These are phyloP conservation scores for Mucor circinelloides DNA, from an alignment of 371 early-diverging fungal genomes.

Conservation along the genomic window DNA sequence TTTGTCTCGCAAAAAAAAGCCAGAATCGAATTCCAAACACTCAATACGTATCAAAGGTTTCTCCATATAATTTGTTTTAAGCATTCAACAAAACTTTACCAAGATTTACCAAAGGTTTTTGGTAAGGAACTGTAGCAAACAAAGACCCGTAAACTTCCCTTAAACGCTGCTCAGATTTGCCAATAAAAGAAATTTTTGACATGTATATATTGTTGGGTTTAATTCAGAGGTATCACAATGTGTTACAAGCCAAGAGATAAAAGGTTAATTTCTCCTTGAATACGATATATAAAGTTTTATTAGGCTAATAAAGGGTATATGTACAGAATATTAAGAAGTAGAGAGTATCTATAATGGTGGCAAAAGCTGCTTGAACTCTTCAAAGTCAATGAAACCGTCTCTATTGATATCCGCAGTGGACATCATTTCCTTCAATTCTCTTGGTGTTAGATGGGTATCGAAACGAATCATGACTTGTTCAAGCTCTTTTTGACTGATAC, in stretches of 20 bases:
- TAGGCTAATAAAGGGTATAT: neutral
- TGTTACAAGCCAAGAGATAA: neutral
- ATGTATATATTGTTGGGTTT: neutral
- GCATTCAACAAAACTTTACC: too few relatives aligned
- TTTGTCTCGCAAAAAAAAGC: too few relatives aligned
- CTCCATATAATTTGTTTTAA: too few relatives aligned
- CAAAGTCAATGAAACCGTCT: conserved; percentile 66
- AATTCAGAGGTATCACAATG: neutral
- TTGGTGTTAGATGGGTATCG: conserved; percentile 66
- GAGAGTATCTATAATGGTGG: conserved; percentile 18
- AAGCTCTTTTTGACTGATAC: conserved; percentile 70
- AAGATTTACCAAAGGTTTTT: too few relatives aligned
- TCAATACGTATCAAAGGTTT: too few relatives aligned
- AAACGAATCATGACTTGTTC: conserved; percentile 70
- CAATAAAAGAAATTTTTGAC: neutral
- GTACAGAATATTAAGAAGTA: neutral
- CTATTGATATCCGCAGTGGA: conserved; percentile 76
- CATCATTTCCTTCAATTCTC: conserved; percentile 85
- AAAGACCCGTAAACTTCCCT: neutral
- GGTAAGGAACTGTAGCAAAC: too few relatives aligned
- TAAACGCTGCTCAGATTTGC: neutral
- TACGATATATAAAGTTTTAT: neutral
- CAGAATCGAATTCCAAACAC: too few relatives aligned
- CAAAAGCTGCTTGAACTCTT: conserved; percentile 64
- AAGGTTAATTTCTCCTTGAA: neutral